Base-by-base conservation (phyloP, 1,284 basidiomycete genomes). In the Singerocomus rubriflavus region DNA sequence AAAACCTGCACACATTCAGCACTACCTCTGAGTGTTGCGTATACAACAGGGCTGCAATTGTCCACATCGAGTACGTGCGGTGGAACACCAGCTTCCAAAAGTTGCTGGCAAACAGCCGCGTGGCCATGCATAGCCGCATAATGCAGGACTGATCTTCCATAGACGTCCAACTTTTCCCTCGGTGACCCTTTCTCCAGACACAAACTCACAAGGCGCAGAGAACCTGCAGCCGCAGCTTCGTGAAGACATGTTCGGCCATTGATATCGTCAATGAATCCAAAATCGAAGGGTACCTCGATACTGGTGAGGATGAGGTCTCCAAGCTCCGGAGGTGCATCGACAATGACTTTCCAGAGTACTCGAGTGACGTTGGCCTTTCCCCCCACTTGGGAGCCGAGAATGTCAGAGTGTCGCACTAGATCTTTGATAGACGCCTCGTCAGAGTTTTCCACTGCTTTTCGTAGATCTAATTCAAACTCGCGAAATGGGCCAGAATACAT, bases 91-190 rank as follows among this genome's bases (percentile, higher is more conserved):
- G 84, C 82, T 52, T 84, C 77, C 52, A 99, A 74, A 32, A 99
- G 80, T 56, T 79, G 84, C 43, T 77, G 78, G 68, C 92, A 95
- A 51, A 97, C 81, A 13, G 73, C 73, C 1, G 84, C 77, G 66
- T 95, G 88, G 2, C 94, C 95, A 60, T 93, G 86, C 85, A 99
- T 93, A 14, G 93, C 91, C 14, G 93, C 93, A 69, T 99, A 99
- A 71, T 98, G 96, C 44, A 99, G 77, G 4, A 95, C 88, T 10
- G 91, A 90, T 14, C 97, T 89, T 31, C 92, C 93, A 70, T 98
- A 99, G 4, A 88, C 85, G 63, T 98, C 94, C 36, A 80, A 74
- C 55, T 82, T 86, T 52, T 83, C 78, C 31, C 82, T 76, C 17
- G 80, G 74, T 6, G 93, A 84, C 25, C 81, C 81, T 48, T 86